Base-by-base conservation (phyloP, 352 stramenopile genomes). In the Phytophthora litchii region DNA sequence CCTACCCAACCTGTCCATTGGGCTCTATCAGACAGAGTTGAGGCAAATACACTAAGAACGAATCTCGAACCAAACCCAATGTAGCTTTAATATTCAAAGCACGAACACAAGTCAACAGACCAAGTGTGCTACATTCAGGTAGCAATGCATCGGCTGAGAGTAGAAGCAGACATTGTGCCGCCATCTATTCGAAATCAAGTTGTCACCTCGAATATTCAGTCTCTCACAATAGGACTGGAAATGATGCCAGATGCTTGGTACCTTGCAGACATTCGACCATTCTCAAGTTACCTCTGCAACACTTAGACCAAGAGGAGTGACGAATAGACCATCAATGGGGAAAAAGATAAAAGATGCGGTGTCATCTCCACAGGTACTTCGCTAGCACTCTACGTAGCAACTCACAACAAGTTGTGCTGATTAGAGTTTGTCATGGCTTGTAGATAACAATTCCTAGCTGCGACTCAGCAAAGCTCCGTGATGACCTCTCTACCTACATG, bases 31-130 rank as follows among this genome's bases (percentile, higher is more conserved):
- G 46, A 23, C 19, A 49, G 53, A n/a, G 52, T 54, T 63, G 37
- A 63, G 52, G 21, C 53, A 48, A 23, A 27, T 41, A 25, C 8
- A 47, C 17, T 16, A 47, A 25, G 11, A 49, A 35, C 1, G 29
- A 40, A 35, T 49, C 35, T 27, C 9, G 53, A 58, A 53, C 43
- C 41, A 59, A 68, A 36, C 19, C n/a, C 29, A 47, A 68, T 64
- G 53, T 54, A 59, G 60, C 60, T 57, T 54, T 32, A 63, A 49
- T 67, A 66, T 55, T 54, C 17, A 67, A 42, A 32, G 44, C 45
- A 32, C 50, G 40, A 58, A 45, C 40, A 45, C 40, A 27, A 5
- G 5, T 27, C 23, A 27, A 5, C 23, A 27, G 3, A 27, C 23
- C 23, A 27, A 27, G 3, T 27, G 3, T 27, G 23, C 23, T 27